These are phyloP conservation scores for Ophiognomonia clavigignenti-juglandacearum DNA, from an alignment of 2,329 filamentous ascomycete genomes.

Conservation along the genomic window DNA sequence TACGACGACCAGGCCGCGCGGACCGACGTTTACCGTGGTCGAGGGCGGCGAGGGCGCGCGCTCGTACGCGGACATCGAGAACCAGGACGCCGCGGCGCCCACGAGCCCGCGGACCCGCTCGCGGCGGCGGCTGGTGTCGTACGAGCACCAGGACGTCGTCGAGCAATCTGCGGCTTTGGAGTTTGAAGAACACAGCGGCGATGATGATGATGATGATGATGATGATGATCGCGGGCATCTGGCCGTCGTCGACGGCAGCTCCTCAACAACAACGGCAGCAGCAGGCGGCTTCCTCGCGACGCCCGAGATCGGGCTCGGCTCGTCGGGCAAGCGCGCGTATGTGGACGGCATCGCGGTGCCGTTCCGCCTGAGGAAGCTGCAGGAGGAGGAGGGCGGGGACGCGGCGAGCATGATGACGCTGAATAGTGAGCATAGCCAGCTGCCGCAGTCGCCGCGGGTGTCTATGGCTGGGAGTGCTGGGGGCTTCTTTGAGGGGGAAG, in stretches of 20 bases:
- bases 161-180: too few relatives aligned
- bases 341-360: constrained; percentile 67
- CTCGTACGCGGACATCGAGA: constrained; percentile 34
- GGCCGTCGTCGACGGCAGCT: constrained; percentile 23
- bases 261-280: constrained; percentile 17
- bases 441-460: constrained; percentile 23
- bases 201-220: constrained; percentile 20
- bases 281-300: too few relatives aligned
- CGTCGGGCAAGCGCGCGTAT: constrained; percentile 57
- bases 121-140: constrained; percentile 40
- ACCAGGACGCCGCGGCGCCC: constrained; percentile 28
- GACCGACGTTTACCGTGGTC: too few relatives aligned
- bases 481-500: too few relatives aligned
- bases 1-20: too few relatives aligned
- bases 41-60: constrained; percentile 40
- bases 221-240: too few relatives aligned
- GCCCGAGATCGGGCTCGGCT: constrained; percentile 41
- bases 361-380: constrained; percentile 62
- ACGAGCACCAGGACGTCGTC: constrained; percentile 44
- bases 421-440: constrained; percentile 35
- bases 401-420: constrained; percentile 70
- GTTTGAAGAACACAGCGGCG: constrained; percentile 22
- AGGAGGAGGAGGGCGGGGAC: constrained; percentile 46
- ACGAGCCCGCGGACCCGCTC: constrained; percentile 33
- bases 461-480: too few relatives aligned